These are phyloP conservation scores for Coccomyxa sp. DNA, from an alignment of 139 green algal genomes.

Conservation along the genomic window DNA sequence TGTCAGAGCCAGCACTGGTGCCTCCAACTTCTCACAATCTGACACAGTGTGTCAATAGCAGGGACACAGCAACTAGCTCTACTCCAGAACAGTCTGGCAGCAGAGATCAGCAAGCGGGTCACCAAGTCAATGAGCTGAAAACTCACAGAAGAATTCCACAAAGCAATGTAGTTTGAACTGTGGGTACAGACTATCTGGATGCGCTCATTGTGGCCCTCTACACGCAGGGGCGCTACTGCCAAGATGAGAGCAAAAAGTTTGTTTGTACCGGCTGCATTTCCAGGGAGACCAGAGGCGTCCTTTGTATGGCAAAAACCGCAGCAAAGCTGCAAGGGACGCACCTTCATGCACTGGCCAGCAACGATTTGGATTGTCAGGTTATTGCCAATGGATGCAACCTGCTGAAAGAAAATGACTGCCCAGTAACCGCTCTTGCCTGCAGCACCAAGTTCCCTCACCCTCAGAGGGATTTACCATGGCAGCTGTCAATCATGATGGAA, in stretches of 20 bases:
- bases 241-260: no score
- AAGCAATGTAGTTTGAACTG: no score
- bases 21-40: not conserved
- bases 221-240: not conserved
- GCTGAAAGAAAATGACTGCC: slow-evolving; percentile 30
- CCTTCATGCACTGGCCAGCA: slow-evolving; percentile 28
- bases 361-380: slow-evolving; percentile 42
- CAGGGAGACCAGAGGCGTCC: no score
- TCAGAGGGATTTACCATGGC: not conserved
- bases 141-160: no score
- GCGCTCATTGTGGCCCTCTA: not conserved
- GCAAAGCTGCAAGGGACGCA: not conserved
- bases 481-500: not conserved
- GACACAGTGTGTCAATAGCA: not conserved
- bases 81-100: not conserved
- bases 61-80: not conserved
- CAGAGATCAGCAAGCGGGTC: no score
- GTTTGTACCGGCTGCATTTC: no score
- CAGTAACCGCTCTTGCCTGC: slow-evolving; percentile 22
- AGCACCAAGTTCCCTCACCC: not conserved
- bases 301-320: no score
- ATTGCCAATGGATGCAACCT: slow-evolving; percentile 44
- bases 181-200: no score
- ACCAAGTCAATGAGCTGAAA: not conserved
- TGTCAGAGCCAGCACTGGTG: not conserved